Evolutionary conservation across 768 basidiomycete genomes (phyloP), one percentile per base, ranked within the genome.

Genomic region (Boletus patriciae): DNA sequence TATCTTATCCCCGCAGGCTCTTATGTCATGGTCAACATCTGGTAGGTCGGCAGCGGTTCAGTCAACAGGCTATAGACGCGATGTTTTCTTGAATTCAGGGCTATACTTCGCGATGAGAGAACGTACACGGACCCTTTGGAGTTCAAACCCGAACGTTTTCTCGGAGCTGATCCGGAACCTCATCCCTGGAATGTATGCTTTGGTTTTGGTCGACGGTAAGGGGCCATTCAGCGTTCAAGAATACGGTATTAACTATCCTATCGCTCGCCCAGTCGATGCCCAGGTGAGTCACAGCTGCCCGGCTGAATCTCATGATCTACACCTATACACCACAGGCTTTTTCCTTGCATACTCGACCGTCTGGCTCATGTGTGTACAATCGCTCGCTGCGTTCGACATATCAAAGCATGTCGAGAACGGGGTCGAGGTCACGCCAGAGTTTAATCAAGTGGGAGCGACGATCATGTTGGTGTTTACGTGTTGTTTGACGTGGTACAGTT

Each of bases 331-430:
- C 27, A 12, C 56, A 68, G 72, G 74, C 1, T 34, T 65, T 21
- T 64, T 66, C 49, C 61, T 76, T 10, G 66, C 63, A 5, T 54
- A 68, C 40, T 57, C 63, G 6, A 54, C 64, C 7, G 31, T 73
- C 29, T 75, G 66, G 67, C 50, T 66, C 9, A 36, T 52, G 44
- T 55, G 59, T 6, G 71, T 70, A 0, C 73, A 64, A 55, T 71
- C 76, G 6, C 74, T 83, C 23, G 76, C 79, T 1, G 73, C 70
- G 11, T 80, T 82, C 40, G 63, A 80, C 33, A 74, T 83, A 21
- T 66, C 67, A 15, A 79, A 77, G 37, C 68, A 61, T 0, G 59
- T 77, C 1, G 75, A 74, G 52, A 71, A 77, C 19, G 79, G 78
- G 1, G 62, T 71, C 1, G 76, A 76, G 19, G 67, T 81, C 27